Evolutionary conservation across 345 rosid species (phyloP), one percentile per base, ranked within the genome.

Genomic region (Aurinia saxatilis): DNA sequence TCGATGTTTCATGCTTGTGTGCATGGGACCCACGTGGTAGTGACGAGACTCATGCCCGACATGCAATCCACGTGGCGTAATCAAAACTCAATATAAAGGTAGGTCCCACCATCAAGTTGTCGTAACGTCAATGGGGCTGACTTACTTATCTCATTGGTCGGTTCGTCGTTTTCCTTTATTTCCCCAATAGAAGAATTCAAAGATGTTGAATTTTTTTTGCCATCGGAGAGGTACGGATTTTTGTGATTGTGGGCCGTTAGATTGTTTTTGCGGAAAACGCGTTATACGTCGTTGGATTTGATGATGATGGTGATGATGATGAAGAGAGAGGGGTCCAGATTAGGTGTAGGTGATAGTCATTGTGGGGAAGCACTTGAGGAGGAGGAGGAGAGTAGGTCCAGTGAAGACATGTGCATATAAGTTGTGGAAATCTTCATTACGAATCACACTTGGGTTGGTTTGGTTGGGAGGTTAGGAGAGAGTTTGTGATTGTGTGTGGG

Each of bases 1-100:
- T 50, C 38, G 35, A 60, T 27, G 30, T 30, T 15, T n/a, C n/a
- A n/a, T n/a, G n/a, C n/a, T n/a, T n/a, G n/a, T 15, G 18, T 12
- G 65, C 39, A 63, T 34, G 42, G 75, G 70, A 40, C 75, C 70
- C 60, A 71, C 61, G 66, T 57, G 55, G 14, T 30, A 64, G 49
- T 70, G 70, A 68, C 56, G 37, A 65, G 73, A 30, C 59, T 63
- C 84, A 80, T 67, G 84, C 50, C 62, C 56, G 56, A 52, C 54
- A 60, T 44, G 56, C 38, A 50, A 17, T 71, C 53, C 65, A 57
- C 60, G 70, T 69, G 64, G 63, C 82, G 59, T 60, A 16, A 62
- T 12, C 7, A 33, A 33, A 33, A 7, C 11, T 7, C 38, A 19
- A 53, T 21, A 10, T 0, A 7, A 13, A 21, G 2, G 9, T 1